Conservation (phyloP, 768 basidiomycete genomes). For the Amanita pseudoporphyria region DNA sequence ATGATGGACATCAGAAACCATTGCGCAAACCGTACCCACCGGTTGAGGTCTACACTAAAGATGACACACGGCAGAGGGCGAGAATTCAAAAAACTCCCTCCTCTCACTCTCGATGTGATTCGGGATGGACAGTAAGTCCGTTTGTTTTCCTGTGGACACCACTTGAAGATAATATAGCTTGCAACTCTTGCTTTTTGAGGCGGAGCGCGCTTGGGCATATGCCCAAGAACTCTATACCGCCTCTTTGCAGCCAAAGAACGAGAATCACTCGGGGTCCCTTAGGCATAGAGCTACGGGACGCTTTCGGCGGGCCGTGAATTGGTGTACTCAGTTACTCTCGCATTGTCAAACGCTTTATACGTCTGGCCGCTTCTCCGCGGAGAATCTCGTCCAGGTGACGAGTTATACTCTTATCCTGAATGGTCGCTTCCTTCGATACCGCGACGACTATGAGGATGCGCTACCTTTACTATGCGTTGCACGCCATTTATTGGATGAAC, state of each 20-base stretch:
- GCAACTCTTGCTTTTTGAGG: slow-evolving; percentile 79
- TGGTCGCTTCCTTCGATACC: slow-evolving; percentile 74
- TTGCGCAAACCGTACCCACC: slow-evolving; percentile 84
- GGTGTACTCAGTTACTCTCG: slow-evolving; percentile 70
- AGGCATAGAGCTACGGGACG: slow-evolving; percentile 71
- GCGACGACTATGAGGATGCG: slow-evolving; percentile 67
- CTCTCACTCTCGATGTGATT: slow-evolving; percentile 55
- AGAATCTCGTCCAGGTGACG: slow-evolving; percentile 57
- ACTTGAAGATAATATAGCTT: slow-evolving; percentile 35
- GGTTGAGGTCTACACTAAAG: slow-evolving; percentile 75
- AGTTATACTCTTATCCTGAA: slow-evolving; percentile 75
- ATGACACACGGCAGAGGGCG: slow-evolving; percentile 83
- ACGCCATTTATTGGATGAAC: slow-evolving; percentile 57
- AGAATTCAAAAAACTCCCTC: slow-evolving; percentile 79
- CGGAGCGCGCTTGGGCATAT: slow-evolving; percentile 88
- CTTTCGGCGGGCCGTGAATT: slow-evolving; percentile 70
- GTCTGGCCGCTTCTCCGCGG: slow-evolving; percentile 40
- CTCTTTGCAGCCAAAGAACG: slow-evolving; percentile 41
- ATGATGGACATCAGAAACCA: slow-evolving; percentile 54
- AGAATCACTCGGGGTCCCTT: slow-evolving; percentile 42
- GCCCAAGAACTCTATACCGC: slow-evolving; percentile 65
- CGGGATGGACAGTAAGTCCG: slow-evolving; percentile 76
- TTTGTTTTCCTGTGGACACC: background rate
- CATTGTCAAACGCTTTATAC: slow-evolving; percentile 59
- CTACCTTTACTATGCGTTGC: slow-evolving; percentile 73